A percentile compares a stretch with the other conserved stretches of the same genome.
Conservation (phyloP, 2,329 filamentous ascomycete species). For the Penicillium thymicola region DNA sequence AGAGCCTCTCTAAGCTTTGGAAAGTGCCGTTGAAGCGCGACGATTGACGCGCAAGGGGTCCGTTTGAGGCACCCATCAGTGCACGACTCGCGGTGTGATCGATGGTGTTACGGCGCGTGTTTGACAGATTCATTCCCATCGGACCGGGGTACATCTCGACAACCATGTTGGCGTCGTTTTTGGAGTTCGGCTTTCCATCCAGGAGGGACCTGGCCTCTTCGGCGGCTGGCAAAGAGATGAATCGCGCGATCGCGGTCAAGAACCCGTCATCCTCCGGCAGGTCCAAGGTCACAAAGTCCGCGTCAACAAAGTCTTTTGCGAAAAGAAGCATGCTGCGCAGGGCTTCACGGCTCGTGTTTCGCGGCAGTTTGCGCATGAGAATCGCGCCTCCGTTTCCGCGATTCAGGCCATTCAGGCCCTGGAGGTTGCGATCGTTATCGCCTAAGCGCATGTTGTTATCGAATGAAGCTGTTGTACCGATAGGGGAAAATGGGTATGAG, state of each 20-base stretch:
- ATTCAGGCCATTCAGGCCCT: constrained; percentile 36
- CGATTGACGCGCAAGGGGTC: constrained; percentile 50
- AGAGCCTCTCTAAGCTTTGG: constrained; percentile 56
- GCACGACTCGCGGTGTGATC: constrained; percentile 43
- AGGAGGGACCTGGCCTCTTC: constrained; percentile 58
- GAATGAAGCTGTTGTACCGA: constrained; percentile 38
- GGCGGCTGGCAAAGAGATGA: constrained; percentile 55
- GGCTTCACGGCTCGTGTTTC: constrained; percentile 56
- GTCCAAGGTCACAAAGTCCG: constrained; percentile 55
- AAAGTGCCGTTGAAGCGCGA: constrained; percentile 62
- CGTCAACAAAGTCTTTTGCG: constrained; percentile 60
- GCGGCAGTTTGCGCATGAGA: constrained; percentile 58
- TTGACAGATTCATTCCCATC: constrained; percentile 30
- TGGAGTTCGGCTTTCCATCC: constrained; percentile 60
- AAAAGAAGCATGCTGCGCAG: constrained; percentile 64
- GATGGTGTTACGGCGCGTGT: constrained; percentile 51
- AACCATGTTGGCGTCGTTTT: constrained; percentile 58
- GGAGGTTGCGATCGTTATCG: constrained; percentile 36
- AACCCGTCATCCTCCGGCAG: constrained; percentile 56
- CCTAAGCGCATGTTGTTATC: constrained; percentile 38
- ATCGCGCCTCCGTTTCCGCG: constrained; percentile 42
- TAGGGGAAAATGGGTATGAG: constrained; percentile 38
- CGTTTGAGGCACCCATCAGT: constrained; percentile 37
- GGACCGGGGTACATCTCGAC: constrained; percentile 52
- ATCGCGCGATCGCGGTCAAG: constrained; percentile 57